phyloP scores from a whole-genome alignment of 495 filamentous ascomycete species.

The Letharia columbiana region DNA sequence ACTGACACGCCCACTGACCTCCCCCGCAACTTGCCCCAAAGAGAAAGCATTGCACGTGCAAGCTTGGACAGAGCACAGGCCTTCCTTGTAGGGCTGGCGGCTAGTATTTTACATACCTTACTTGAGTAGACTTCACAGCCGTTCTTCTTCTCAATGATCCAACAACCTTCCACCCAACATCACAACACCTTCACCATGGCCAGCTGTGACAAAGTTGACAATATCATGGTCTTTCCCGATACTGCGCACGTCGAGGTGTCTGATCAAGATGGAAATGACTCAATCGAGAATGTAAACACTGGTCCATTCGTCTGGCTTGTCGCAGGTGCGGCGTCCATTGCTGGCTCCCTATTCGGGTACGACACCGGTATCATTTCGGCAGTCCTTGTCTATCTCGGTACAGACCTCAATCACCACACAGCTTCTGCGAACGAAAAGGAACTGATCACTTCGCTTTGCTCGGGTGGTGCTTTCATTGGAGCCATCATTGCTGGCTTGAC shows the following conservation, averaged over 20 bases:
- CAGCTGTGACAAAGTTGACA: background rate
- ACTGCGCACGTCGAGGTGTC: slow-evolving; percentile 8
- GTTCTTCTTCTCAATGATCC: background rate
- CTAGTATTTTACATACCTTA: background rate
- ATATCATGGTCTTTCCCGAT: background rate
- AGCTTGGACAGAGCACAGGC: background rate
- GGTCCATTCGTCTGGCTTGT: slow-evolving; percentile 35
- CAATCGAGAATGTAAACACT: slow-evolving; percentile 29
- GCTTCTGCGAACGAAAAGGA: slow-evolving; percentile 37
- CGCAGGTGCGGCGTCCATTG: slow-evolving; percentile 33
- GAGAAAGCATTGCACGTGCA: background rate
- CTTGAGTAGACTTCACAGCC: background rate
- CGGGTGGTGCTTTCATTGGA: slow-evolving; percentile 44
- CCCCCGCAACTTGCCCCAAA: background rate
- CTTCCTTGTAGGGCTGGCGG: background rate
- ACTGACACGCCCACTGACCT: background rate
- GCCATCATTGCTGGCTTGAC: slow-evolving; percentile 41
- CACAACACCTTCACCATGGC: background rate
- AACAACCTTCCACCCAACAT: background rate
- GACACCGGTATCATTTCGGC: slow-evolving; percentile 45
- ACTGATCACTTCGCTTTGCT: slow-evolving; percentile 40
- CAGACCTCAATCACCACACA: slow-evolving; percentile 27
- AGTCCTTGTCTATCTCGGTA: slow-evolving; percentile 36
- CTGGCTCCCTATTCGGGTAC: slow-evolving; percentile 39
- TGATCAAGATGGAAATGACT: slow-evolving; percentile 23